These are phyloP conservation scores for Linanthus parryae DNA, from an alignment of 148 eudicot genomes.

Conservation along the genomic window DNA sequence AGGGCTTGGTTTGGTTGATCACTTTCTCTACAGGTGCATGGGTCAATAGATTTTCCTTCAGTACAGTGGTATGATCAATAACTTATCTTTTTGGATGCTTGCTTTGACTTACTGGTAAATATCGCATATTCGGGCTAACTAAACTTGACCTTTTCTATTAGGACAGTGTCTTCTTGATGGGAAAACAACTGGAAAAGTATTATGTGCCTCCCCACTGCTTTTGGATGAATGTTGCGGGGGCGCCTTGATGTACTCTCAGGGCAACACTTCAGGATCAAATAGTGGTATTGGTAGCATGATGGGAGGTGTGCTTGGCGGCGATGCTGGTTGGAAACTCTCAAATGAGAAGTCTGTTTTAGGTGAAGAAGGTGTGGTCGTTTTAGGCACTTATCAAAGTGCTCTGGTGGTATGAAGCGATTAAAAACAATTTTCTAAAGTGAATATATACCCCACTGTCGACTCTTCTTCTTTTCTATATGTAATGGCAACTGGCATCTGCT, in stretches of 20 bases:
- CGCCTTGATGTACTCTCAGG: conserved; percentile 36
- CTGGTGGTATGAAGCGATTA: conserved; percentile 69
- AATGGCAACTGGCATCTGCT: conserved; percentile 18
- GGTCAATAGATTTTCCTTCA: conserved; percentile 53
- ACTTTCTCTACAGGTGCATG: conserved; percentile 48
- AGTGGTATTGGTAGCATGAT: conserved; percentile 64
- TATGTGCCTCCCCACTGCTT: conserved; percentile 82
- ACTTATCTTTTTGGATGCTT: too few relatives aligned
- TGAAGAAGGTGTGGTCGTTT: conserved; percentile 93
- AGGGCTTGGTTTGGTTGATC: conserved; percentile 67
- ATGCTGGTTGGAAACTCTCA: conserved; percentile 51
- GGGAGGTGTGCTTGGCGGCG: conserved; percentile 76
- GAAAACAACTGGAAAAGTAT: conserved; percentile 59
- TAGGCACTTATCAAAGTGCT: conserved; percentile 80
- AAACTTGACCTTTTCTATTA: background rate
- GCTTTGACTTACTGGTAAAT: too few relatives aligned
- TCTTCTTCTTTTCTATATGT: conserved; percentile 5
- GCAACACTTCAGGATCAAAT: conserved; percentile 37
- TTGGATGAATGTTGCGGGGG: conserved; percentile 55
- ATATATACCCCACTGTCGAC: conserved; percentile 5
- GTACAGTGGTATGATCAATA: too few relatives aligned
- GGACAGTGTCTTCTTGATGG: conserved; percentile 88
- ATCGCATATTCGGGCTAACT: too few relatives aligned
- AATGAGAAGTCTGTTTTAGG: conserved; percentile 48
- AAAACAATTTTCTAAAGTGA: conserved; percentile 15